Percentiles rank a stretch among this genome's conserved stretches.
These are phyloP conservation scores for Candida ascalaphidarum DNA, from an alignment of 805 yeast genomes.

Conservation along the genomic window DNA sequence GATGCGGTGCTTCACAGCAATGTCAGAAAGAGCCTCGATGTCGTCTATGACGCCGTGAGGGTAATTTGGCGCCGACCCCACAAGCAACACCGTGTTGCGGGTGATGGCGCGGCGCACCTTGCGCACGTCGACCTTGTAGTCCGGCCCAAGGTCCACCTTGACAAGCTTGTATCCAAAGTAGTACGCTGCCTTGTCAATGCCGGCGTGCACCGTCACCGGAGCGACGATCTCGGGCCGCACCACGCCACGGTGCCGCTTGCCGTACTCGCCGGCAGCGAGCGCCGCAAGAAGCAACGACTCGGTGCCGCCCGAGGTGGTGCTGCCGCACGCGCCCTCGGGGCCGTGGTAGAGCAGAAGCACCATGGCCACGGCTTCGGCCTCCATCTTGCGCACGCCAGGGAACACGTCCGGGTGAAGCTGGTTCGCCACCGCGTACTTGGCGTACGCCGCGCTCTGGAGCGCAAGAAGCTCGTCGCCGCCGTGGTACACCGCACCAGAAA, in stretches of 20 bases:
- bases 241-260: conserved; percentile 47
- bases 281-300: conserved; percentile 86
- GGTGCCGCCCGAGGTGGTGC: conserved; percentile 91
- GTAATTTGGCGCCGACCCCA: conserved; percentile 94
- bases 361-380: conserved; percentile 91
- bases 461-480: conserved; percentile 76
- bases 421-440: conserved; percentile 76
- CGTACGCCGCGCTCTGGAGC: conserved; percentile 71
- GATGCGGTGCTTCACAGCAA: conserved; percentile 59
- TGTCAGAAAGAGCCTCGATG: conserved; percentile 57
- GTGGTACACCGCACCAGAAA: conserved; percentile 95
- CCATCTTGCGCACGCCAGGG: conserved; percentile 96
- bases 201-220: conserved; percentile 90
- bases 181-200: conserved; percentile 84
- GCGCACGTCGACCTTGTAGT: conserved; percentile 53
- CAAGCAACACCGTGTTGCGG: conserved; percentile 70
- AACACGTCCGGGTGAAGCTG: conserved; percentile 96
- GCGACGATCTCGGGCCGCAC: conserved; percentile 76
- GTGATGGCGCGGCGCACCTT: conserved; percentile 63
- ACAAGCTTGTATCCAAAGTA: conserved; percentile 83
- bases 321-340: conserved; percentile 53
- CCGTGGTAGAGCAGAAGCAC: conserved; percentile 74
- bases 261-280: conserved; percentile 79
- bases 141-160: conserved; percentile 68
- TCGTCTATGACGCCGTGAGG: conserved; percentile 96